Base-by-base conservation (phyloP, 2,329 filamentous ascomycete species). In the Ceratocystis alfenasii region DNA sequence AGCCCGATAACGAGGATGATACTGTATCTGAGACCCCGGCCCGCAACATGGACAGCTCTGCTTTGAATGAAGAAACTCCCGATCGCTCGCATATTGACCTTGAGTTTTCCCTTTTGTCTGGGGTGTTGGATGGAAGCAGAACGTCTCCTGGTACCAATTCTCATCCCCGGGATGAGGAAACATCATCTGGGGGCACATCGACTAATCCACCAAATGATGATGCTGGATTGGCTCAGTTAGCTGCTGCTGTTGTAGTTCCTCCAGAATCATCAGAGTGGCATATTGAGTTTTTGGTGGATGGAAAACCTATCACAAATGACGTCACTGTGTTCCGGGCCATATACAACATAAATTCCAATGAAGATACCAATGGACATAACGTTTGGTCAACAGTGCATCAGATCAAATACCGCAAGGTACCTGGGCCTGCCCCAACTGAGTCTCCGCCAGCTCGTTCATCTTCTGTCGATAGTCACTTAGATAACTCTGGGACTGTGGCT, bases 311-410 rank as follows among this genome's bases (percentile, higher is more conserved):
- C 67, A 81, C 89, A 0, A 94, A 92, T 70, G 92, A 97, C 71
- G 96, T 90, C 0, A 99, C 94, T 0, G 93, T 99, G 66, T 99
- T 97, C 72, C 87, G 93, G 61, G 94, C 94, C 41, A 90, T 97
- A 7, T 90, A 96, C 72, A 88, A 85, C 72, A 50, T 60, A 15
- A 55, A 53, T 6, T 46, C 25, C 3, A 50, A 53, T 22, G 67
- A 68, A 22, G 77, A 77, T 5, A 73, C 76, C 0, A 70, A 76
- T 61, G 76, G 73, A 66, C 84, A 90, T 59, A 93, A 87, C 69
- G 86, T 97, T 12, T 99, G 93, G 93, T 92, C 90, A 50, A 85
- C 87, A 0, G 85, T 94, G 20, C 93, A 99, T 73, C 87, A 90
- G 0, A 90, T 99, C 77, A 95, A 92, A 71, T 97, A 96, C 76